phyloP scores from a whole-genome alignment of 1,284 basidiomycete genomes.

The Ustilago nuda region DNA sequence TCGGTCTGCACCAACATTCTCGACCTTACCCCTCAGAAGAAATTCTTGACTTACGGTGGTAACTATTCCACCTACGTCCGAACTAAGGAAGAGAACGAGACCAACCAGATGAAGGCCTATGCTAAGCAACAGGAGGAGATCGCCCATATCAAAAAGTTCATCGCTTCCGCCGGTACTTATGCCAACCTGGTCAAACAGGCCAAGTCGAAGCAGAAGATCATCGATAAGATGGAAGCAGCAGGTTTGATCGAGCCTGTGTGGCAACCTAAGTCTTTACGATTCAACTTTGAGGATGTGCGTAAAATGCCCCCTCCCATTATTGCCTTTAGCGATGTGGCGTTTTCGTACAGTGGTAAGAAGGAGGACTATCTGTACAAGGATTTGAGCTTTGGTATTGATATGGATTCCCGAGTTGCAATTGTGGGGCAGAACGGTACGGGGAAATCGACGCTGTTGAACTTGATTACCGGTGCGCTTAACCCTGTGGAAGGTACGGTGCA shows the following conservation, averaged over 20 bases:
- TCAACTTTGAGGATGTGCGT: conserved; percentile 95
- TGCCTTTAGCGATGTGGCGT: conserved; percentile 93
- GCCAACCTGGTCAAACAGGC: conserved; percentile 98
- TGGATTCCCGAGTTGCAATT: conserved; percentile 95
- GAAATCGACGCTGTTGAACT: conserved; percentile 95
- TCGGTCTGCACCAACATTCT: conserved; percentile 87
- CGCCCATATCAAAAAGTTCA: conserved; percentile 95
- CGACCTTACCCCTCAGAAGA: conserved; percentile 90
- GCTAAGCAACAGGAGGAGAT: conserved; percentile 98
- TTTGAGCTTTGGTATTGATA: conserved; percentile 84
- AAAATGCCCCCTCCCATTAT: conserved; percentile 97
- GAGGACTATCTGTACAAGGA: conserved; percentile 88
- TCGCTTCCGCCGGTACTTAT: conserved; percentile 97
- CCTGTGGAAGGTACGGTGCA: conserved; percentile 87
- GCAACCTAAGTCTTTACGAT: conserved; percentile 78
- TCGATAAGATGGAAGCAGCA: conserved; percentile 99
- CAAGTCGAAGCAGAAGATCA: conserved; percentile 97
- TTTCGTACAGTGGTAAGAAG: conserved; percentile 87
- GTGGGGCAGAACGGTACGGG: conserved; percentile 98
- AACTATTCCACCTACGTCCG: conserved; percentile 97
- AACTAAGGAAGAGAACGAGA: conserved; percentile 96
- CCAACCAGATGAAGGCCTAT: conserved; percentile 99
- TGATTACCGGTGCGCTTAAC: conserved; percentile 87
- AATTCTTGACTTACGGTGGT: conserved; percentile 86
- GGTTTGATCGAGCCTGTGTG: conserved; percentile 93